These are phyloP conservation scores for Neotropicomus parvogracilis DNA, from an alignment of 1,284 basidiomycete species.

Conservation along the genomic window DNA sequence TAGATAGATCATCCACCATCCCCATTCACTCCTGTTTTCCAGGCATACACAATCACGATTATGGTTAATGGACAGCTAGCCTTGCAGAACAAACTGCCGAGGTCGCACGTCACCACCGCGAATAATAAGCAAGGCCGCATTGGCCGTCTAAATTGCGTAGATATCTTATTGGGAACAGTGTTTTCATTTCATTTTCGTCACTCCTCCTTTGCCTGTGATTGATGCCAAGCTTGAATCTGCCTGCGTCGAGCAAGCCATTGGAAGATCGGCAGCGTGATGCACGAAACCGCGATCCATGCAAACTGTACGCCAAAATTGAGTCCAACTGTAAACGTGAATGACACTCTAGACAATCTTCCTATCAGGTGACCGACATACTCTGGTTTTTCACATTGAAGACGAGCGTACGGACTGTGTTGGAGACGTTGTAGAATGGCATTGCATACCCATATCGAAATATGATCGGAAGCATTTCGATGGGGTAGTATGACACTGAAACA, in stretches of 20 bases:
- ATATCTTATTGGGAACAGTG: neutral
- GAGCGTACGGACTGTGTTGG: conserved; percentile 56
- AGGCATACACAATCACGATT: conserved; percentile 13
- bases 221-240: conserved; percentile 27
- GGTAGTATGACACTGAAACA: conserved; percentile 61
- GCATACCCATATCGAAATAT: conserved; percentile 68
- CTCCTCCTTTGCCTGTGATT: conserved; percentile 16
- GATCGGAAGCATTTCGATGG: conserved; percentile 63
- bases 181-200: neutral
- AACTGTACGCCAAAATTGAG: conserved; percentile 58
- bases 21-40: conserved; percentile 24
- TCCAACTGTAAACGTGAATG: conserved; percentile 40
- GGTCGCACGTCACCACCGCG: neutral
- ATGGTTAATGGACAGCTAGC: conserved; percentile 17
- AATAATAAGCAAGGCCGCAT: neutral
- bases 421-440: conserved; percentile 71
- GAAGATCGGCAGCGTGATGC: conserved; percentile 47
- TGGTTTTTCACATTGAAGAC: conserved; percentile 67
- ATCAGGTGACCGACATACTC: conserved; percentile 35
- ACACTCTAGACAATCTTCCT: conserved; percentile 2
- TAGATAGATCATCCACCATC: conserved; percentile 21
- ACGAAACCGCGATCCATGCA: conserved; percentile 51
- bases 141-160: neutral
- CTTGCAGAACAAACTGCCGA: neutral
- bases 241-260: conserved; percentile 38